Evolutionary conservation across 2,329 filamentous ascomycete species (phyloP).

Genomic region (Orbilia brochopaga): DNA sequence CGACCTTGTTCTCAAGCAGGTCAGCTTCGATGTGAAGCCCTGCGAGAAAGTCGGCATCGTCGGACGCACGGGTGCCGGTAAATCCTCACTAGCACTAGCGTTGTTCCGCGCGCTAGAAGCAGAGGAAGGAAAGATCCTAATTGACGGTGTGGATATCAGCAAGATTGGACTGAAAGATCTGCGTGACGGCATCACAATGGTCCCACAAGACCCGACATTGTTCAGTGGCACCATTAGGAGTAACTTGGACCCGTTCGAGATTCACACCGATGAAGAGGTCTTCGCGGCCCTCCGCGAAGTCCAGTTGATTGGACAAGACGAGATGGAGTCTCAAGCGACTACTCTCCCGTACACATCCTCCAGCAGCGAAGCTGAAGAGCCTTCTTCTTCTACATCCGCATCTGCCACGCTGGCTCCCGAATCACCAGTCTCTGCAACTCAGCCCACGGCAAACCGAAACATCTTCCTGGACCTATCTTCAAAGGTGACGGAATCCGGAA

Average conservation of each 20-base stretch:
- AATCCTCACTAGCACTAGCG: slow-evolving; percentile 90
- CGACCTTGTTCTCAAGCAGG: slow-evolving; percentile 76
- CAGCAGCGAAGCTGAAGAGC: slow-evolving; percentile 55
- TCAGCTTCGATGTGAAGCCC: slow-evolving; percentile 84
- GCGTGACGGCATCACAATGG: slow-evolving; percentile 92
- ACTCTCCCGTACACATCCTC: slow-evolving; percentile 25
- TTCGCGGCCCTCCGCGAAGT: slow-evolving; percentile 85
- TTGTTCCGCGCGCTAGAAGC: slow-evolving; percentile 93
- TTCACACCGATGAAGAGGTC: slow-evolving; percentile 88
- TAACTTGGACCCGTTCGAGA: slow-evolving; percentile 89
- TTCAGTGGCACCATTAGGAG: slow-evolving; percentile 90
- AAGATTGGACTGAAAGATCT: slow-evolving; percentile 90
- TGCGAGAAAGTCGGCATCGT: slow-evolving; percentile 95
- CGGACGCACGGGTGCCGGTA: slow-evolving; percentile 91
- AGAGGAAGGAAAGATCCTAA: slow-evolving; percentile 83
- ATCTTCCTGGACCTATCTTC: slow-evolving; percentile 87
- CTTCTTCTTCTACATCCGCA: slow-evolving; percentile 20
- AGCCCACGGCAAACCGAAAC: slow-evolving; percentile 80
- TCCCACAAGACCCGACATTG: slow-evolving; percentile 93
- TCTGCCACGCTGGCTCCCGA: slow-evolving; percentile 22
- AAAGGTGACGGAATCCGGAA: slow-evolving; percentile 84
- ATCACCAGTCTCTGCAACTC: slow-evolving; percentile 53
- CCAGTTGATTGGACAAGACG: slow-evolving; percentile 73
- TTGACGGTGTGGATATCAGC: slow-evolving; percentile 90
- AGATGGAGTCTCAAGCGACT: slow-evolving; percentile 54